Base-by-base conservation (phyloP, 768 basidiomycete species). In the Russula brevipes region DNA sequence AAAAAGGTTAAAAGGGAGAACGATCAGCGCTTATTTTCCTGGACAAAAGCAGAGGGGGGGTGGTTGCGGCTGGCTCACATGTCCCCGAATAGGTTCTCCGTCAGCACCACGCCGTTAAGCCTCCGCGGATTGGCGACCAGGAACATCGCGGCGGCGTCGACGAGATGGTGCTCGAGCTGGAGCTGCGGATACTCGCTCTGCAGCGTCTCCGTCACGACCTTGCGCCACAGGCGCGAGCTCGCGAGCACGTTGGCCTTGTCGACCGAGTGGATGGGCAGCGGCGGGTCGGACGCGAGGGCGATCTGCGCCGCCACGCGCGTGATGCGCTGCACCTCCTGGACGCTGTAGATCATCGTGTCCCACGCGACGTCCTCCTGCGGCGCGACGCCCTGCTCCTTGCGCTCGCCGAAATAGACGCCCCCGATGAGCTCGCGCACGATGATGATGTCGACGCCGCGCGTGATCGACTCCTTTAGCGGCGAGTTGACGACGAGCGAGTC, bases 211-310 rank as follows among this genome's bases (percentile, higher is more conserved):
- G 84, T 88, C 58, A 97, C 96, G 24, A 92, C 89, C 74, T 87
- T 94, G 61, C 97, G 79, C 97, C 97, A 99, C 46, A 99, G 78
- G 54, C 97, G 80, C 41, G 93, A 96, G 71, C 85, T 91, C 30
- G 97, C 97, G 59, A 99, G 85, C 24, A 99, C 97, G 76, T 99
- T 99, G 58, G 97, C 97, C 77, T 99, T 99, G 81, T 99, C 97
- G 74, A 99, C 81, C 0, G 94, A 96, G 75, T 93, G 91, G 62
- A 99, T 87, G 24, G 85, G 81, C 52, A 96, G 81, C 19, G 95
- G 94, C 4, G 97, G 97, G 71, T 89, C 80, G 5, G 85, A 76
- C 30, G 87, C 79, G 55, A 94, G 75, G 19, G 97, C 95, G 69
- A 98, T 90, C 75, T 92, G 89, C 42, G 91, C 95, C 11, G 96